Base-by-base conservation (phyloP, 768 basidiomycete species). In the Leccinum incarnatum region DNA sequence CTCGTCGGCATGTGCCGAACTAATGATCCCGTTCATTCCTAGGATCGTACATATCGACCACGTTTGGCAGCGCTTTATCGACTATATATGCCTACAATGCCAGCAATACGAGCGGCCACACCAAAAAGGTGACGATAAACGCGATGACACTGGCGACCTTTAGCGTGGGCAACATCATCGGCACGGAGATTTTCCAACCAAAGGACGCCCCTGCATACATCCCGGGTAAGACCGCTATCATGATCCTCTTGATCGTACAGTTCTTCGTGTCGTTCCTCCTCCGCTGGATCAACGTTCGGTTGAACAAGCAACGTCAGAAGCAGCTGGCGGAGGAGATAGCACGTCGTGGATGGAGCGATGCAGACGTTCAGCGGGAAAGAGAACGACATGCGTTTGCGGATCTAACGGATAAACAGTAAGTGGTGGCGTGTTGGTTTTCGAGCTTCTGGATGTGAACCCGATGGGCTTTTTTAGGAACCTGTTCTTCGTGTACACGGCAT, bases 51-150 rank as follows among this genome's bases (percentile, higher is more conserved):
- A 67, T 84, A 27, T 73, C 78, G 29, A 77, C 78, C n/a, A 82
- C 82, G 3, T 88, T 83, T 55, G 84, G 84, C 5, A 83, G 81
- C 53, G 81, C 83, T 0, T 67, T 88, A 10, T 81, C 85, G 0
- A 78, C 81, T 0, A 76, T 87, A 8, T 87, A 87, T 57, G 84
- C 86, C 0, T 87, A 83, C 63, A 85, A 86, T 54, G 83, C 85
- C 7, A 81, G 81, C 54, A 86, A 88, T 67, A 86, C 81, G 0
- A 79, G 79, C 36, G 84, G 84, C 0, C 82, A 85, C 53, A 87
- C 85, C 7, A 87, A 88, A 76, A 88, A 68, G 73, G 81, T 82
- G 59, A 86, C 85, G 2, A 78, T 86, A 62, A 86, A 86, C 55
- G 80, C 83, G 4, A 75, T 85, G 78, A 86, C 83, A 1, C 70